Conservation (phyloP, 805 yeast genomes). For the Nakazawaea anatomiae region DNA sequence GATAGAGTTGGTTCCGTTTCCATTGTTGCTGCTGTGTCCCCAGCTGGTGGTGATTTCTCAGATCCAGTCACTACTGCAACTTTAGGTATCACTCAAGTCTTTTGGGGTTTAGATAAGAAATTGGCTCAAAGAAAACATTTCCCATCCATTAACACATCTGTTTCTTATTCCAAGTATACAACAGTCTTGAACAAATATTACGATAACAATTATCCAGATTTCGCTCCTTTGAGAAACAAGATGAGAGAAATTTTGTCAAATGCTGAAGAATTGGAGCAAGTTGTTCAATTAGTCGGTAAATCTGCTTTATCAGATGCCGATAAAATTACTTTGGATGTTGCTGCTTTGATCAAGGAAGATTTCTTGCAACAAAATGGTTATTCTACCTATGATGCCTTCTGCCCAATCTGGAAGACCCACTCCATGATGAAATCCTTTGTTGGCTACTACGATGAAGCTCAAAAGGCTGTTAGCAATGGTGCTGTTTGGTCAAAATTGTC, state of each 20-base stretch:
- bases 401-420: constrained; percentile 98
- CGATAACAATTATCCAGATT: constrained; percentile 82
- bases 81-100: constrained; percentile 98
- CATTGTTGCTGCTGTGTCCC: constrained; percentile 99
- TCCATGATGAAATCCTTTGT: constrained; percentile 97
- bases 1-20: constrained; percentile 96
- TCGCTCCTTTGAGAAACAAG: constrained; percentile 83
- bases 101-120: constrained; percentile 99
- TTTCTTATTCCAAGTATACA: constrained; percentile 95
- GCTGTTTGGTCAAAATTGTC: constrained; percentile 90
- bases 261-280: constrained; percentile 98
- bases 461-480: constrained; percentile 90
- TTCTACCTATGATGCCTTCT: constrained; percentile 96
- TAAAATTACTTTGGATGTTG: constrained; percentile 92
- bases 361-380: constrained; percentile 99
- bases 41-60: constrained; percentile 99
- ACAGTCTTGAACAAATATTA: constrained; percentile 80
- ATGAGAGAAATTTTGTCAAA: constrained; percentile 91
- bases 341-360: constrained; percentile 90
- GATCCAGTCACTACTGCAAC: constrained; percentile 99
- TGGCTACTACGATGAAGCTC: constrained; percentile 93
- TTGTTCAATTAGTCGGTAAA: constrained; percentile 98
- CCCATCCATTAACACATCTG: constrained; percentile 96
- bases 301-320: constrained; percentile 95
- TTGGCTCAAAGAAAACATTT: constrained; percentile 99